Evolutionary conservation across 495 filamentous ascomycete species (phyloP), one percentile per base, ranked within the genome.

Genomic region (Thermochaetoides thermophila): DNA sequence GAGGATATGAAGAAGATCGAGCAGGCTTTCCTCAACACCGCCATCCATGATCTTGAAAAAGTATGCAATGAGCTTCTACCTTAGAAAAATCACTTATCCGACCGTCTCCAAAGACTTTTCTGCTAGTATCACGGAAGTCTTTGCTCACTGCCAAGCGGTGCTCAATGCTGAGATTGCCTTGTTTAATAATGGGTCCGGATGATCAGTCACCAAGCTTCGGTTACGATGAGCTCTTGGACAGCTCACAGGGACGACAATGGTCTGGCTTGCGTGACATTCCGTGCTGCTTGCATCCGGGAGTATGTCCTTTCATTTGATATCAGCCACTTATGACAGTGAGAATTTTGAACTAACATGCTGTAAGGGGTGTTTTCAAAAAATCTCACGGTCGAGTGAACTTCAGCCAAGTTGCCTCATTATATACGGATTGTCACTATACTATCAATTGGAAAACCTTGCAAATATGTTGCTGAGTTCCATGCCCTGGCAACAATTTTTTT

Each of bases 181-280:
- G n/a, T n/a, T n/a, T n/a, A n/a, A n/a, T n/a, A n/a, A n/a, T n/a
- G n/a, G n/a, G n/a, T n/a, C n/a, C n/a, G n/a, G n/a, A n/a, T n/a
- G n/a, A n/a, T n/a, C n/a, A n/a, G n/a, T n/a, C n/a, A n/a, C n/a
- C n/a, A n/a, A n/a, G 40, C 32, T 1, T 7, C 24, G 0, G 1
- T 11, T 3, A 45, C 37, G 2, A 38, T 34, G 7, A 32, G 26
- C 0, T 31, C 50, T 11, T 77, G 71, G 74, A 59, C 60, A 10
- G 38, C 39, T n/a, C 48, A 52, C 27, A 52, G 58, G 31, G 42
- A 38, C 27, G 53, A 55, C 5, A 66, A 68, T 16, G 73, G 68
- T n/a, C 42, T 66, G 14, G 34, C 43, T 29, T 77, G 52, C 49
- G 10, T 40, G 3, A 74, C 73, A 1, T 79, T 75, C 34, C 68